Conservation (phyloP, 2,329 filamentous ascomycete species). For the Aureobasidium mangrovei region DNA sequence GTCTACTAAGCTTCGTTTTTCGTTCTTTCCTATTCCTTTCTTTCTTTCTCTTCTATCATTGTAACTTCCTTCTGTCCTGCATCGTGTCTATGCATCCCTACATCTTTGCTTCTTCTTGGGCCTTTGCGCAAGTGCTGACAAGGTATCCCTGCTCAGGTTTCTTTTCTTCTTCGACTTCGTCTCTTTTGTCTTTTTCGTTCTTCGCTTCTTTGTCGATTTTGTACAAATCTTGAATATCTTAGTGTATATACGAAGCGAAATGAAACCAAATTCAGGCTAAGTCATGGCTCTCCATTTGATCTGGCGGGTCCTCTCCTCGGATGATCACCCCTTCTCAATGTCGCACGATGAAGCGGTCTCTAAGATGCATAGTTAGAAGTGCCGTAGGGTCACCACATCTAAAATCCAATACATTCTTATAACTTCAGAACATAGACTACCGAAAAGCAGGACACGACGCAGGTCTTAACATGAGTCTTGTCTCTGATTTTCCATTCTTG, state of each 20-base stretch:
- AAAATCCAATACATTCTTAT: too few relatives aligned
- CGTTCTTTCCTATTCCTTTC: background rate
- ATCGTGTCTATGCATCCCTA: background rate
- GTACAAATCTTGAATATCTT: background rate
- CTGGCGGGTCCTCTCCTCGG: too few relatives aligned
- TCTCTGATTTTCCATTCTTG: too few relatives aligned
- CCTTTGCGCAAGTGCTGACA: conserved; percentile 18
- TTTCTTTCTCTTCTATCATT: background rate
- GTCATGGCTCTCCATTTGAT: too few relatives aligned
- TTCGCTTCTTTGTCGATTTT: conserved; percentile 1
- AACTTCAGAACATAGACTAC: too few relatives aligned
- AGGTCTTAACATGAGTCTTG: too few relatives aligned
- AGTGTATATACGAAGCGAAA: conserved; percentile 3
- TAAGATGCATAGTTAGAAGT: too few relatives aligned
- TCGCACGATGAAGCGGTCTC: too few relatives aligned
- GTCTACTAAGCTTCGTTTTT: conserved; percentile 20
- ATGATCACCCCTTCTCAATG: too few relatives aligned
- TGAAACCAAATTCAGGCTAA: background rate
- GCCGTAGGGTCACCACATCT: too few relatives aligned
- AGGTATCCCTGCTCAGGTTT: background rate
- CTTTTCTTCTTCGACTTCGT: background rate
- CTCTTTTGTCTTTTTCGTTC: background rate
- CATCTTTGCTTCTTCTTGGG: background rate
- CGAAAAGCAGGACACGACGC: too few relatives aligned
- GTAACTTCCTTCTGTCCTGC: background rate